Conservation (phyloP, 1,284 basidiomycete genomes). For the Tausonia pullulans region DNA sequence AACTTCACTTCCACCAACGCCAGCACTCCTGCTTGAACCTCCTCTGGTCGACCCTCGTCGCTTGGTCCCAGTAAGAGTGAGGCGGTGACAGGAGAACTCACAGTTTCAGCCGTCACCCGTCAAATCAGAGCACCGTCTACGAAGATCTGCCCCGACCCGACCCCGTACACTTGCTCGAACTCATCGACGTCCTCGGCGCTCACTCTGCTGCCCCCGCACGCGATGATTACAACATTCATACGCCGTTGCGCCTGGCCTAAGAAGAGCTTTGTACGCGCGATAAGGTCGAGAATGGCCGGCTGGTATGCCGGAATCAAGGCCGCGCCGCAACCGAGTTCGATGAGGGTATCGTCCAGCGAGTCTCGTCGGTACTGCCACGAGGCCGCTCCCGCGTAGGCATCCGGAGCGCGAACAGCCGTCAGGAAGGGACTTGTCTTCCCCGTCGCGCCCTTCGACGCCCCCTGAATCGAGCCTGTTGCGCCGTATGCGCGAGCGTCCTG, state of each 20-base stretch:
- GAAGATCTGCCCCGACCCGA: not conserved
- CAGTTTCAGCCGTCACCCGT: no score
- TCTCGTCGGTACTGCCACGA: not conserved
- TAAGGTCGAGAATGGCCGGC: not conserved
- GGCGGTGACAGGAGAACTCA: no score
- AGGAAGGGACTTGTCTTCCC: not conserved
- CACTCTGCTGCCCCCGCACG: not conserved
- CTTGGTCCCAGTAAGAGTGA: no score
- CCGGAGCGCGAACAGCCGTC: not conserved
- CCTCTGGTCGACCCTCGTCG: no score
- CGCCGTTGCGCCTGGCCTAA: not conserved
- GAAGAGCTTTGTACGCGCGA: not conserved
- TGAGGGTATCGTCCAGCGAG: not conserved
- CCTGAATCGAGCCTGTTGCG: not conserved
- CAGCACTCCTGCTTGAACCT: no score
- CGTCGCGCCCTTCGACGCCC: not conserved
- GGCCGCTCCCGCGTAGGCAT: not conserved
- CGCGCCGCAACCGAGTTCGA: not conserved
- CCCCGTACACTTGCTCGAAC: not conserved
- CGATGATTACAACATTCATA: not conserved
- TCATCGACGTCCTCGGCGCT: not conserved
- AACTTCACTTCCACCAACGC: no score
- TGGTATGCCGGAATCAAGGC: not conserved
- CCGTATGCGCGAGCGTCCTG: not conserved
- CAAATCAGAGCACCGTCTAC: no score